These are phyloP conservation scores for Sechiopsis laciniata DNA, from an alignment of 306 rosid genomes.

Conservation along the genomic window DNA sequence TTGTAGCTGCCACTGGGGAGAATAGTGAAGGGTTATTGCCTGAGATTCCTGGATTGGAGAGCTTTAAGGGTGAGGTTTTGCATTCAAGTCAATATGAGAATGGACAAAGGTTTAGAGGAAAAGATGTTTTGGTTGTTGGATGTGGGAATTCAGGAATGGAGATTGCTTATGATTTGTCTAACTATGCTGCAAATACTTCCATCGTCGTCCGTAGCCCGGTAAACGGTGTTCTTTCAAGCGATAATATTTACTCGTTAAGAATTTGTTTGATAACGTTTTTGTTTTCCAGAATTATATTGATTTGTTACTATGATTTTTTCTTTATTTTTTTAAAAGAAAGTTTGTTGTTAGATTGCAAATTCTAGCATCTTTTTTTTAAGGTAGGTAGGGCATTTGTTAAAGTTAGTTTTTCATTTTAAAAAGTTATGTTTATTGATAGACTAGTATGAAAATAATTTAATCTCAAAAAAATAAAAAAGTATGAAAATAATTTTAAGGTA, in stretches of 20 bases:
- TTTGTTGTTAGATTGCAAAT: too few relatives aligned
- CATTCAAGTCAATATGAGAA: conserved; percentile 42
- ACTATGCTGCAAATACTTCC: conserved; percentile 54
- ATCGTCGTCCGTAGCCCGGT: conserved; percentile 47
- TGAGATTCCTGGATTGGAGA: conserved; percentile 29
- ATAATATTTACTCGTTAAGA: too few relatives aligned
- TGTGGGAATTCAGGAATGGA: conserved; percentile 75
- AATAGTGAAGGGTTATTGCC: conserved; percentile 44
- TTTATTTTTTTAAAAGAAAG: too few relatives aligned
- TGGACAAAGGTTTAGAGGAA: conserved; percentile 38
- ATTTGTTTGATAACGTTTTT: background rate
- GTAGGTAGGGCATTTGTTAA: too few relatives aligned
- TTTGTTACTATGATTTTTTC: too few relatives aligned
- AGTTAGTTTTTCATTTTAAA: too few relatives aligned
- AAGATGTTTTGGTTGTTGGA: conserved; percentile 63
- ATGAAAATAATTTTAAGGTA: too few relatives aligned
- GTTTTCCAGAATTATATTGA: background rate
- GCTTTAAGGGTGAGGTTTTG: conserved; percentile 38
- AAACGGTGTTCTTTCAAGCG: background rate
- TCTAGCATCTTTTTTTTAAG: too few relatives aligned
- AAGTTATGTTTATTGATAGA: too few relatives aligned
- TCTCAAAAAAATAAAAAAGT: too few relatives aligned
- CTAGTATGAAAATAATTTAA: too few relatives aligned
- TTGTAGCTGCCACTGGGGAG: conserved; percentile 61
- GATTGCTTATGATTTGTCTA: conserved; percentile 54